Conservation (phyloP, 2,329 filamentous ascomycete genomes). For the Sporothrix phasma region DNA sequence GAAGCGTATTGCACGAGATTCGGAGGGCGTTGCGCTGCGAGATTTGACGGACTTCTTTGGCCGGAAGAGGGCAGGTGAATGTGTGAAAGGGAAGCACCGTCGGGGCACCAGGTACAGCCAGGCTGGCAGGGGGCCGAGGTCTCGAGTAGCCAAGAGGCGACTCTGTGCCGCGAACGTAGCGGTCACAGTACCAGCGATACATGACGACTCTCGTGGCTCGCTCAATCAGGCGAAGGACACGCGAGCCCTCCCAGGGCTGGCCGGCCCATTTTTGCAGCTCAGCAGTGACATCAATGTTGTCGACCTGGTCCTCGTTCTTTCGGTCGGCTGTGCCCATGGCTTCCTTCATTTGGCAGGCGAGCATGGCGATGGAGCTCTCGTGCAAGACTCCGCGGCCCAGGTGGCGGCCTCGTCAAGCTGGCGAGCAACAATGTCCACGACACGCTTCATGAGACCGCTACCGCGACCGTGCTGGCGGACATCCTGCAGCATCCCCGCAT, state of each 20-base stretch:
- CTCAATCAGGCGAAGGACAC: conserved; percentile 73
- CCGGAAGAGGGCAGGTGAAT: conserved; percentile 87
- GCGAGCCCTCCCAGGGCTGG: conserved; percentile 78
- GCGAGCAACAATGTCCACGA: conserved; percentile 81
- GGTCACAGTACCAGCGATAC: conserved; percentile 83
- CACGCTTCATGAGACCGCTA: conserved; percentile 79
- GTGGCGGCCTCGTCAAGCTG: conserved; percentile 76
- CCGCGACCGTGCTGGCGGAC: conserved; percentile 48
- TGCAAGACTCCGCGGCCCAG: conserved; percentile 68
- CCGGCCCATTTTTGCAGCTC: conserved; percentile 55
- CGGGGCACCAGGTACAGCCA: conserved; percentile 77
- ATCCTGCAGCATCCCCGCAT: conserved; percentile 72
- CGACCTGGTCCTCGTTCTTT: conserved; percentile 10
- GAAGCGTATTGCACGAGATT: conserved; percentile 83
- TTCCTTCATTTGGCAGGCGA: conserved; percentile 38
- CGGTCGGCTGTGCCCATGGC: conserved; percentile 19
- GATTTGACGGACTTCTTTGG: conserved; percentile 84
- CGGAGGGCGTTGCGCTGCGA: conserved; percentile 89
- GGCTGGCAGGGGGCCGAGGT: conserved; percentile 59
- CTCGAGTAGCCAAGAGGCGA: conserved; percentile 55
- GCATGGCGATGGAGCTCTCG: conserved; percentile 39
- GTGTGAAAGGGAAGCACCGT: conserved; percentile 96
- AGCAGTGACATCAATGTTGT: conserved; percentile 28
- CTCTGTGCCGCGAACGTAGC: conserved; percentile 52
- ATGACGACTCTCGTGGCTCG: conserved; percentile 67